Conservation (phyloP, 108 stramenopile genomes). For the Cafeteria roenbergensis region DNA sequence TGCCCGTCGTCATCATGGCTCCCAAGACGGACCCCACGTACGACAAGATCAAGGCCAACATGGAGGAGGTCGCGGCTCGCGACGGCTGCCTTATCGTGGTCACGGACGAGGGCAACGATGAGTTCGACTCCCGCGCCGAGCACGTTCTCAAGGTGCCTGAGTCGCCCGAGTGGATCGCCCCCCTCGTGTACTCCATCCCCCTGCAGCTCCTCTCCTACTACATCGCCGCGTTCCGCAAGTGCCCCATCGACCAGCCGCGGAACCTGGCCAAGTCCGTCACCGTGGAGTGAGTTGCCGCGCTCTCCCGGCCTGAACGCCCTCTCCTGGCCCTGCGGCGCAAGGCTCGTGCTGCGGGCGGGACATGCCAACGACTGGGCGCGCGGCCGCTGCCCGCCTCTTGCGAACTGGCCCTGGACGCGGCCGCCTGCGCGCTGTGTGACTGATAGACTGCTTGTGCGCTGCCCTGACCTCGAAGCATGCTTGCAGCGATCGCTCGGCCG, state of each 20-base stretch:
- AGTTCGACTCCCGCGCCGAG: constrained; percentile 59
- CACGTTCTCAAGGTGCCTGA: constrained; percentile 84
- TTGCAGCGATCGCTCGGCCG: too few relatives aligned
- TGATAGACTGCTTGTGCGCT: too few relatives aligned
- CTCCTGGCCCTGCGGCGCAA: too few relatives aligned
- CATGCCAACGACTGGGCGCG: too few relatives aligned
- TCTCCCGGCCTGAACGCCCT: too few relatives aligned
- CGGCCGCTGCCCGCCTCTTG: too few relatives aligned
- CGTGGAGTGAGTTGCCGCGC: constrained; percentile 81
- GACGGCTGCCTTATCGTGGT: constrained; percentile 10
- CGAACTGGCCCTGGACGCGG: too few relatives aligned
- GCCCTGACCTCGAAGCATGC: too few relatives aligned
- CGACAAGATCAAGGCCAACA: constrained; percentile 78
- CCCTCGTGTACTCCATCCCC: constrained; percentile 73
- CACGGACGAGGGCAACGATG: constrained; percentile 21
- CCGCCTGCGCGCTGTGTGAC: too few relatives aligned
- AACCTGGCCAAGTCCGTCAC: constrained; percentile 99
- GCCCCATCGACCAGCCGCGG: constrained; percentile 92
- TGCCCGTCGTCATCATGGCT: constrained; percentile 85
- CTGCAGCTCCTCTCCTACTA: constrained; percentile 94
- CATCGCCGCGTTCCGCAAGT: constrained; percentile 81
- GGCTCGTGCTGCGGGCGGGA: too few relatives aligned
- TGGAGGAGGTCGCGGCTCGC: constrained; percentile 71
- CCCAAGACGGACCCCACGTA: constrained; percentile 17
- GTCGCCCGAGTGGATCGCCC: constrained; percentile 52